Evolutionary conservation across 2,329 filamentous ascomycete genomes (phyloP).

Genomic region (Xylariaceae sp.): DNA sequence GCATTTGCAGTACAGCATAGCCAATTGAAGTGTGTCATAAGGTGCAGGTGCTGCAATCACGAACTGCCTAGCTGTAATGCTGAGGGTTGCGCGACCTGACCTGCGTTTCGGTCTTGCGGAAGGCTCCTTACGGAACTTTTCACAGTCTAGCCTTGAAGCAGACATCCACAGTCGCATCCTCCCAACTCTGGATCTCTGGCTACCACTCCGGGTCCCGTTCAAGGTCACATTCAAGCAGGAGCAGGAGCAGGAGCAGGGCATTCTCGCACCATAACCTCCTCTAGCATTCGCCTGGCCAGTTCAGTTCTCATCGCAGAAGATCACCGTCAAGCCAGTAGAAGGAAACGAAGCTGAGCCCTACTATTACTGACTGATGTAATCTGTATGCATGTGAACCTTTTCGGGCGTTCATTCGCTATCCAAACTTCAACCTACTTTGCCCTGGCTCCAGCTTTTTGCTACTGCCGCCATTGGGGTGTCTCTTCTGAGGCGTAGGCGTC

Average conservation of each 20-base stretch:
- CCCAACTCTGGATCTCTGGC: conserved; percentile 2
- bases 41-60: conserved; percentile 12
- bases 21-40: conserved; percentile 3
- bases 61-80: conserved; percentile 13
- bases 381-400: conserved; percentile 18
- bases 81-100: conserved; percentile 13
- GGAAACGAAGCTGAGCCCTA: conserved; percentile 2
- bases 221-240: conserved; percentile 9
- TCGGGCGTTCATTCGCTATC: conserved; percentile 33
- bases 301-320: conserved; percentile 5
- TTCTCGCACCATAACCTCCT: conserved; percentile 10
- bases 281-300: conserved; percentile 7
- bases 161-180: conserved; percentile 1
- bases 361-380: conserved; percentile 6
- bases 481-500: conserved; percentile 38
- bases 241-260: conserved; percentile 1
- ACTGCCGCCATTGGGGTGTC: conserved; percentile 25
- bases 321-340: conserved; percentile 1
- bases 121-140: background rate
- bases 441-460: conserved; percentile 48
- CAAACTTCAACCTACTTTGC: conserved; percentile 57
- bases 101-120: conserved; percentile 7
- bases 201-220: background rate
- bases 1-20: conserved; percentile 8
- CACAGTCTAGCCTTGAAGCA: conserved; percentile 3